Evolutionary conservation across 129 eudicot genomes (phyloP).

Genomic region (Tanacetum coccineum): DNA sequence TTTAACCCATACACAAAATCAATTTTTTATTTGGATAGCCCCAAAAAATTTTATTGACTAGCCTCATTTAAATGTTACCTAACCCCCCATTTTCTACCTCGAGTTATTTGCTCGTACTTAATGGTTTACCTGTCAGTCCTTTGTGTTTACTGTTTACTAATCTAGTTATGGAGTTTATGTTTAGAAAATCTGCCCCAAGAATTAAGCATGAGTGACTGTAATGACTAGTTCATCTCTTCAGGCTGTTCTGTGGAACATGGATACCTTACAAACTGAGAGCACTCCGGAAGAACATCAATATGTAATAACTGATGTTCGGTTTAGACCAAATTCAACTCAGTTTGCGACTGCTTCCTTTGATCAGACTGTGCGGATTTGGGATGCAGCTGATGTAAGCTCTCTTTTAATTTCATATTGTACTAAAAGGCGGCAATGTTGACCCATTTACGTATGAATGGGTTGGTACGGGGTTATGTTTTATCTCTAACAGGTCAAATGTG

Average conservation of each 20-base stretch:
- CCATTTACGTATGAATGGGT: too few relatives aligned
- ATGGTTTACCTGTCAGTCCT: neutral
- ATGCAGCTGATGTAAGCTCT: slow-evolving; percentile 87
- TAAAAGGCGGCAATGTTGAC: too few relatives aligned
- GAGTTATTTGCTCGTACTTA: slow-evolving; percentile 1
- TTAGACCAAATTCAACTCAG: slow-evolving; percentile 94
- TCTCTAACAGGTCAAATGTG: too few relatives aligned
- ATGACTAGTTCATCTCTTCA: slow-evolving; percentile 23
- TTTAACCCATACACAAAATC: too few relatives aligned
- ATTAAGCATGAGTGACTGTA: slow-evolving; percentile 5
- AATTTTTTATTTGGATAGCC: too few relatives aligned
- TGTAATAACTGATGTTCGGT: slow-evolving; percentile 83
- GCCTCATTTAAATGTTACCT: too few relatives aligned
- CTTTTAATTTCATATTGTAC: neutral
- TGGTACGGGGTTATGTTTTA: too few relatives aligned
- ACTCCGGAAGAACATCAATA: slow-evolving; percentile 90
- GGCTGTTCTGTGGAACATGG: slow-evolving; percentile 99
- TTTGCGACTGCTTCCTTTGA: slow-evolving; percentile 91
- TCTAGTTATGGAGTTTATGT: neutral
- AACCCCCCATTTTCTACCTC: too few relatives aligned
- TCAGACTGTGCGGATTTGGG: slow-evolving; percentile 89
- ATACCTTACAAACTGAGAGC: slow-evolving; percentile 75
- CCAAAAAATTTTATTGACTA: too few relatives aligned
- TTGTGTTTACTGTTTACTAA: neutral
- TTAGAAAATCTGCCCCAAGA: neutral